These are phyloP conservation scores for Leccinum fuscescens DNA, from an alignment of 1,284 basidiomycete genomes.

Conservation along the genomic window DNA sequence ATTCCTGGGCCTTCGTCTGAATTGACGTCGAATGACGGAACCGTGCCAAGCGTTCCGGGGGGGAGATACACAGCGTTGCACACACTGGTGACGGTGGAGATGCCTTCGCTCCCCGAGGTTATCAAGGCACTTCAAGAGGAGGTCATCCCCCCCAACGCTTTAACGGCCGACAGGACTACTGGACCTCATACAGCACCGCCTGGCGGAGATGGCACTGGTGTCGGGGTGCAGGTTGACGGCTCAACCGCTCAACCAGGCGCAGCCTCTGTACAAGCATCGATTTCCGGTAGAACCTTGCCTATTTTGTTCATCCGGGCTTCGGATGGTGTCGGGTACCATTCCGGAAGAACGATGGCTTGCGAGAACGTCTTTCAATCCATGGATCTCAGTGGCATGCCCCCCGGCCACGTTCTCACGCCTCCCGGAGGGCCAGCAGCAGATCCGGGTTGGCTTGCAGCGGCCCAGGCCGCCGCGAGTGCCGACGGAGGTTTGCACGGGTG, in stretches of 20 bases:
- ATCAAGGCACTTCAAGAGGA: conserved; percentile 75
- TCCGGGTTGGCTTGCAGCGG: conserved; percentile 63
- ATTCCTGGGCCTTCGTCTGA: conserved; percentile 35
- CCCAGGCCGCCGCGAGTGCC: conserved; percentile 56
- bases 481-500: conserved; percentile 64
- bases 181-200: conserved; percentile 35
- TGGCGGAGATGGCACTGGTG: conserved; percentile 17
- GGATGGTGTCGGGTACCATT: conserved; percentile 81
- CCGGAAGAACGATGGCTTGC: conserved; percentile 78
- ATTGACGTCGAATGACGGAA: conserved; percentile 31
- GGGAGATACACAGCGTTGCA: conserved; percentile 60
- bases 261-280: conserved; percentile 42
- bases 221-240: conserved; percentile 24
- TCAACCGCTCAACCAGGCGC: conserved; percentile 17
- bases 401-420: conserved; percentile 38
- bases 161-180: conserved; percentile 34
- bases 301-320: conserved; percentile 72
- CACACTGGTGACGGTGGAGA: conserved; percentile 75
- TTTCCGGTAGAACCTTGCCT: conserved; percentile 64
- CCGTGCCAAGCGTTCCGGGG: conserved; percentile 24
- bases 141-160: conserved; percentile 42
- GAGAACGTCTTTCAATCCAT: conserved; percentile 75
- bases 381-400: conserved; percentile 47
- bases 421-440: conserved; percentile 45
- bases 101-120: conserved; percentile 69